These are phyloP conservation scores for Astragalus membranaceus DNA, from an alignment of 306 rosid genomes.

Conservation along the genomic window DNA sequence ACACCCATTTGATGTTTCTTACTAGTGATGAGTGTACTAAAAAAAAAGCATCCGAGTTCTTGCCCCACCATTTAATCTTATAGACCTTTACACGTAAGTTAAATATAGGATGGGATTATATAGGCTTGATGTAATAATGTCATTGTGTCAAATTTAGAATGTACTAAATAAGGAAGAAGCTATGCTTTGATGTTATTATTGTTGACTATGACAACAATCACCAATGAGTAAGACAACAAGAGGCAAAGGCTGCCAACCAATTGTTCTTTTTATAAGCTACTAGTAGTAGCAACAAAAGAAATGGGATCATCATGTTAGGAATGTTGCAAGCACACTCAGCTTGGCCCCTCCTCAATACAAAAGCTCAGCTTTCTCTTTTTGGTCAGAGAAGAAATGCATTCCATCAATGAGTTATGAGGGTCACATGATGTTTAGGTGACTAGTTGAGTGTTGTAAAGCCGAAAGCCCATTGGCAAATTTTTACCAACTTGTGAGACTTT, in stretches of 20 bases:
- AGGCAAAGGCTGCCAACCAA: slow-evolving; percentile 5
- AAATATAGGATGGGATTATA: not conserved
- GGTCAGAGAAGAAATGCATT: too few species aligned
- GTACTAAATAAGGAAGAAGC: not conserved
- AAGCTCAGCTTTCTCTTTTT: not conserved
- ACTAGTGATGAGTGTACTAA: too few species aligned
- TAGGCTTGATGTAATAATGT: not conserved
- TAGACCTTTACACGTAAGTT: not conserved
- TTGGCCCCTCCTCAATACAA: not conserved
- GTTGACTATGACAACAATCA: slow-evolving; percentile 6
- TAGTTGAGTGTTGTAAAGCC: too few species aligned
- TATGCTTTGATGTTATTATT: not conserved
- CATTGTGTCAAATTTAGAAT: not conserved
- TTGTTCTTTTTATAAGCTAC: slow-evolving; percentile 3
- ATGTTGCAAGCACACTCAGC: not conserved
- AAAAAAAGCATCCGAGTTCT: too few species aligned
- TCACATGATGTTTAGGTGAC: too few species aligned
- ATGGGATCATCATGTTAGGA: not conserved
- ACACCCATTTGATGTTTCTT: too few species aligned
- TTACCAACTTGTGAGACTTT: too few species aligned
- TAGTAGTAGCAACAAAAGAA: slow-evolving; percentile 13
- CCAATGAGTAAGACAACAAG: slow-evolving; percentile 17
- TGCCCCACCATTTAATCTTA: not conserved
- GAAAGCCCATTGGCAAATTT: too few species aligned
- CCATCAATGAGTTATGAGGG: too few species aligned